phyloP scores from a whole-genome alignment of 2,329 filamentous ascomycete genomes.

The Clonostachys rhizophaga region DNA sequence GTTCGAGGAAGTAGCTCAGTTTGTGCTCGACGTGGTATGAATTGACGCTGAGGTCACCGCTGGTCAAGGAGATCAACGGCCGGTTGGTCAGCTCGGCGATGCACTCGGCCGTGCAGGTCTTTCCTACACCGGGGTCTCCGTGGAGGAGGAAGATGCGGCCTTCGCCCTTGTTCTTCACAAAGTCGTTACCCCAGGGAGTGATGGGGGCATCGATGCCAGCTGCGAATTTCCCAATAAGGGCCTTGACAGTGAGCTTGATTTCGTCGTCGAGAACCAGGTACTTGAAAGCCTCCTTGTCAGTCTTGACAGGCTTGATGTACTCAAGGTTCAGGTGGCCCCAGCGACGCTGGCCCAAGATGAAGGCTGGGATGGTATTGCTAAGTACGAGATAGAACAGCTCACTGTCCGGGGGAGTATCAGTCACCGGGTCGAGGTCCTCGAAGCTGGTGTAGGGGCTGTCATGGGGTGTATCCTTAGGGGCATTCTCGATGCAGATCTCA shows the following conservation, averaged over 20 bases:
- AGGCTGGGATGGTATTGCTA: slow-evolving; percentile 38
- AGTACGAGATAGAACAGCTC: slow-evolving; percentile 38
- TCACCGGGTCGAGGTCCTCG: slow-evolving; percentile 29
- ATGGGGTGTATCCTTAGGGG: slow-evolving; percentile 5
- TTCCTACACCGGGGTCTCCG: slow-evolving; percentile 49
- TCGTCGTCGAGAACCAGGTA: slow-evolving; percentile 43
- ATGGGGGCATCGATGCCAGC: slow-evolving; percentile 26
- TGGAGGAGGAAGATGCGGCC: slow-evolving; percentile 46
- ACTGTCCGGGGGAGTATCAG: slow-evolving; percentile 25
- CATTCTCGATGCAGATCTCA: slow-evolving; percentile 19
- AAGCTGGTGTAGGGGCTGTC: slow-evolving; percentile 30
- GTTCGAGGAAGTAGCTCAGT: slow-evolving; percentile 40
- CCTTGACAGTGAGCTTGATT: slow-evolving; percentile 40
- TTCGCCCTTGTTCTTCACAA: slow-evolving; percentile 44
- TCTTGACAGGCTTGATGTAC: slow-evolving; percentile 29
- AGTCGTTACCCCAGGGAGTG: slow-evolving; percentile 38
- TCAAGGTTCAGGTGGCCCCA: slow-evolving; percentile 38
- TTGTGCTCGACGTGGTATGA: slow-evolving; percentile 31
- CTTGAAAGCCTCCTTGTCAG: slow-evolving; percentile 43
- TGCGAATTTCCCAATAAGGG: slow-evolving; percentile 41
- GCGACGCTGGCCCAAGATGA: slow-evolving; percentile 35
- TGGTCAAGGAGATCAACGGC: slow-evolving; percentile 46
- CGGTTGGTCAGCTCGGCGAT: slow-evolving; percentile 44
- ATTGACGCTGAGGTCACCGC: slow-evolving; percentile 38
- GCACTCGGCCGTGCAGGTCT: slow-evolving; percentile 52